phyloP scores from a whole-genome alignment of 352 stramenopile genomes.

The Phytophthora sansomeana region DNA sequence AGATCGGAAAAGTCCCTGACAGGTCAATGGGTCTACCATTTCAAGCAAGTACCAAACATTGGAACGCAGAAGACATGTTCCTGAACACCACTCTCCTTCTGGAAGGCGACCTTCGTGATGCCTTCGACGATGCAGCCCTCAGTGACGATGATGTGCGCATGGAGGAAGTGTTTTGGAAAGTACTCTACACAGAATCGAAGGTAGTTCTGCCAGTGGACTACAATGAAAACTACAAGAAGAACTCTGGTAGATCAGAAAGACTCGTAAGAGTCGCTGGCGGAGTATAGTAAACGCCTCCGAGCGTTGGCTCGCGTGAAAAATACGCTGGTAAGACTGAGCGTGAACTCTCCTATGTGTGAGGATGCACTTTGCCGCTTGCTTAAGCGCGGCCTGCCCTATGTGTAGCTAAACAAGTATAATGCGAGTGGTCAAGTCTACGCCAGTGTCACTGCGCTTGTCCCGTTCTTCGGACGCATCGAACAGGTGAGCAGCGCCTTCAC shows the following conservation, averaged over 20 bases:
- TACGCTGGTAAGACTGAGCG: background rate
- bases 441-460: conserved; percentile 1
- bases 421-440: conserved; percentile 6
- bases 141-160: background rate
- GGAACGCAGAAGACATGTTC: conserved; percentile 10
- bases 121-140: background rate
- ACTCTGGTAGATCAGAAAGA: conserved; percentile 5
- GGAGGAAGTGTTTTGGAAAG: background rate
- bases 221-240: conserved; percentile 10
- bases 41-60: conserved; percentile 3
- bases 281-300: conserved; percentile 3
- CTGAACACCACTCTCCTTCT: conserved; percentile 6
- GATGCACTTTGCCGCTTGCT: background rate
- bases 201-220: background rate
- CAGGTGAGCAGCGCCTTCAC: background rate
- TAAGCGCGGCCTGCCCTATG: conserved; percentile 6
- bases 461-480: background rate
- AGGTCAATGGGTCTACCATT: conserved; percentile 5
- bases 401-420: conserved; percentile 9
- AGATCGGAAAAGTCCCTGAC: too few species aligned
- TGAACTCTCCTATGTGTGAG: conserved; percentile 2
- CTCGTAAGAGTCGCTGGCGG: background rate
- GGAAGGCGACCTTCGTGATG: conserved; percentile 5
- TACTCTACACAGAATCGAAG: background rate
- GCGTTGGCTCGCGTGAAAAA: background rate